These are phyloP conservation scores for Lactarius deliciosus DNA, from an alignment of 768 basidiomycete species.

Conservation along the genomic window DNA sequence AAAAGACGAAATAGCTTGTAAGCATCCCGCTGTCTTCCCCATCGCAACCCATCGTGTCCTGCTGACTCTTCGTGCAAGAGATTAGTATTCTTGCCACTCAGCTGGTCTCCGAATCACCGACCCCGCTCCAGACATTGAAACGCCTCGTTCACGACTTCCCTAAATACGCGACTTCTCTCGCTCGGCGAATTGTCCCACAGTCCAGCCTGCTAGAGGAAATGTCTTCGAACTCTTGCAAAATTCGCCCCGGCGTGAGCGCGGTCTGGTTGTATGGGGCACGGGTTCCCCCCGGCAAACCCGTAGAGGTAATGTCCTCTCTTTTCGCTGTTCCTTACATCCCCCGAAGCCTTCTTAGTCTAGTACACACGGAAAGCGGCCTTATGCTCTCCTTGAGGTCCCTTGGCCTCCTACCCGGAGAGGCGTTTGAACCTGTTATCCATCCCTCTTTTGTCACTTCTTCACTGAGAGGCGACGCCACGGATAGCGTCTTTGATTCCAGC, in stretches of 20 bases:
- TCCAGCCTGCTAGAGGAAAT: slow-evolving; percentile 55
- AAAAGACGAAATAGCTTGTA: slow-evolving; percentile 49
- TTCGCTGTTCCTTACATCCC: not conserved
- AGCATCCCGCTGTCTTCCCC: slow-evolving; percentile 6
- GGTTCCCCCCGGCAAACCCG: slow-evolving; percentile 59
- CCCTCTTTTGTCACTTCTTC: slow-evolving; percentile 53
- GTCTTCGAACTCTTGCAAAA: slow-evolving; percentile 52
- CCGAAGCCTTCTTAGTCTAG: slow-evolving; percentile 58
- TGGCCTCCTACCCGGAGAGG: slow-evolving; percentile 62
- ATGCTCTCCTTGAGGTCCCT: slow-evolving; percentile 59
- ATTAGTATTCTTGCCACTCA: slow-evolving; percentile 76
- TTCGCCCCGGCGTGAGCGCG: slow-evolving; percentile 51
- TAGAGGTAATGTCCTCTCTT: slow-evolving; percentile 48
- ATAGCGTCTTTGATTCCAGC: slow-evolving; percentile 88
- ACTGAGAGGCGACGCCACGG: slow-evolving; percentile 49
- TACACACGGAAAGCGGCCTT: slow-evolving; percentile 68
- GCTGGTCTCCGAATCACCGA: slow-evolving; percentile 60
- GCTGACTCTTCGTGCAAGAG: slow-evolving; percentile 39
- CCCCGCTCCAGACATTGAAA: slow-evolving; percentile 56
- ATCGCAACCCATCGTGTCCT: slow-evolving; percentile 32
- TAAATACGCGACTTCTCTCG: slow-evolving; percentile 71
- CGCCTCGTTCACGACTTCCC: slow-evolving; percentile 88
- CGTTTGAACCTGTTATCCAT: slow-evolving; percentile 73
- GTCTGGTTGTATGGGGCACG: slow-evolving; percentile 82
- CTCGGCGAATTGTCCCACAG: slow-evolving; percentile 63